phyloP scores from a whole-genome alignment of 306 rosid genomes.

The Urtica urens region DNA sequence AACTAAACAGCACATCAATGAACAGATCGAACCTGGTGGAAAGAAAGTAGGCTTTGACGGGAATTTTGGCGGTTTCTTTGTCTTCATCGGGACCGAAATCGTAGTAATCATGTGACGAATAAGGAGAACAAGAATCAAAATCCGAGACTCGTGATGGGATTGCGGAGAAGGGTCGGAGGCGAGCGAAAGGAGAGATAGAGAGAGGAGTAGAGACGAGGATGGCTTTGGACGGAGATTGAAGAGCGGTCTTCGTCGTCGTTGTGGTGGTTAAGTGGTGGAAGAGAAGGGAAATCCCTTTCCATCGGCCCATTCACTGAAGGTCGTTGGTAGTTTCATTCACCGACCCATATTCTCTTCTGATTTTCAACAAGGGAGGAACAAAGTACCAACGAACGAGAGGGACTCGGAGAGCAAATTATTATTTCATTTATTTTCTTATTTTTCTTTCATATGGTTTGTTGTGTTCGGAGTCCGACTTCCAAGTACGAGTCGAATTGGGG shows the following conservation, averaged over 20 bases:
- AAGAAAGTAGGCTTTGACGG: constrained; percentile 76
- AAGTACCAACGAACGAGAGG: no score
- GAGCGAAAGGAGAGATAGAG: constrained; percentile 7
- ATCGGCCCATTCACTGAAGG: constrained; percentile 65
- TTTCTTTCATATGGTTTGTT: no score
- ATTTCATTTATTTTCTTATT: no score
- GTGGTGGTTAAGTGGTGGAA: constrained; percentile 20
- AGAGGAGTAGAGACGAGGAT: constrained; percentile 5
- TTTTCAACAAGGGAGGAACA: no score
- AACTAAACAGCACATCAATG: constrained; percentile 4
- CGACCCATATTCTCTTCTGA: no score
- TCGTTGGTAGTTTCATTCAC: no score
- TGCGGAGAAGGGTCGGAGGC: constrained; percentile 40
- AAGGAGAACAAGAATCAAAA: constrained; percentile 24
- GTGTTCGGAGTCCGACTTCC: no score
- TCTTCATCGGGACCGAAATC: constrained; percentile 20
- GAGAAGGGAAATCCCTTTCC: constrained; percentile 55
- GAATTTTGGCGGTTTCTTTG: constrained; percentile 40
- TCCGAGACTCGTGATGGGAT: constrained; percentile 34
- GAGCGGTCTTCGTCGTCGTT: background rate
- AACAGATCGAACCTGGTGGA: constrained; percentile 56
- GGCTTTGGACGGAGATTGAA: constrained; percentile 19
- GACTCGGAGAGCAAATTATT: no score
- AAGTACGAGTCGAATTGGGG: no score
- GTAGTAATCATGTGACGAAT: constrained; percentile 8